Evolutionary conservation across 2,329 filamentous ascomycete genomes (phyloP).

Genomic region (Verticillium zaregamsianum): DNA sequence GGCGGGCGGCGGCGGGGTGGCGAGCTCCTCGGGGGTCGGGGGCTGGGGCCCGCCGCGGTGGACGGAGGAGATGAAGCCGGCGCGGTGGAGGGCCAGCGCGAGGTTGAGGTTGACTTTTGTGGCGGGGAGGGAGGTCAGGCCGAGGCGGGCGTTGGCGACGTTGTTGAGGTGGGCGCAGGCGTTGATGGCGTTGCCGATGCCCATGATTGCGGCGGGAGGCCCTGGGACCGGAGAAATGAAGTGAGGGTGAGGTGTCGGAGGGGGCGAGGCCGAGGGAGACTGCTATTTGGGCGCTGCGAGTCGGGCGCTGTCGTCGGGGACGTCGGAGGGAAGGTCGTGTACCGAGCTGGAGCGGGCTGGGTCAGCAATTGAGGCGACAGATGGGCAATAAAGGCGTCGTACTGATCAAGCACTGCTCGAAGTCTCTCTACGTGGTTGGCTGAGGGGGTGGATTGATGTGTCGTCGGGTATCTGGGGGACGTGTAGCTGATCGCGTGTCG

Average conservation of each 20-base stretch:
- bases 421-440: neutral
- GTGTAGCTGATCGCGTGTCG: neutral
- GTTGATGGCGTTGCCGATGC: conserved; percentile 67
- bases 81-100: conserved; percentile 72
- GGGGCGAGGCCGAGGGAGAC: neutral
- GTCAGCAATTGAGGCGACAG: neutral
- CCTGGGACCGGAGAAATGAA: neutral
- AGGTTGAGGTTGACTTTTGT: conserved; percentile 76
- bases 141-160: conserved; percentile 76
- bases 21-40: conserved; percentile 41
- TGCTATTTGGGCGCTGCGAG: neutral
- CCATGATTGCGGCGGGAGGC: conserved; percentile 6
- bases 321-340: neutral
- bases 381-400: neutral
- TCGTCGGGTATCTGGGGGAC: neutral
- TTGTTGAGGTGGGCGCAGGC: conserved; percentile 92
- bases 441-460: neutral
- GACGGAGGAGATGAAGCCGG: conserved; percentile 77
- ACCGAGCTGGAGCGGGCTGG: neutral
- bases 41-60: conserved; percentile 62
- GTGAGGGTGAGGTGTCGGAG: neutral
- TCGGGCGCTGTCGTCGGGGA: neutral
- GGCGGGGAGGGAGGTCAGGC: conserved; percentile 77
- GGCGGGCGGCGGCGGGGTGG: conserved; percentile 50
- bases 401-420: neutral